Evolutionary conservation across 140 eudicot species (phyloP).

Genomic region (Senecio squalidus): DNA sequence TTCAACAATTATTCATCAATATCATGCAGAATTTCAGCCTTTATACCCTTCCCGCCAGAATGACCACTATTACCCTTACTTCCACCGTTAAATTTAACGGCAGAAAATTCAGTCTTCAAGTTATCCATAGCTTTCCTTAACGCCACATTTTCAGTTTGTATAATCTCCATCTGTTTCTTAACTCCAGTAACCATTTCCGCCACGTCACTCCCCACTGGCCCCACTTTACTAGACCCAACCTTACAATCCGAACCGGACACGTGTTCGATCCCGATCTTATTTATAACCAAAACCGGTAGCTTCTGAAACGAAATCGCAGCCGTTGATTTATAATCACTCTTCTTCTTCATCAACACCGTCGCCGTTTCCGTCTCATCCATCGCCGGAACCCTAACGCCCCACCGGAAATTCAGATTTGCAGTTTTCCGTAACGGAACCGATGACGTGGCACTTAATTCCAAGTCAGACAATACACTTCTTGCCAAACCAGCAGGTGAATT

Average conservation of each 20-base stretch:
- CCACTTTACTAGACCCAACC: constrained; percentile 16
- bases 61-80: constrained; percentile 15
- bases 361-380: constrained; percentile 20
- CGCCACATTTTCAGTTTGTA: constrained; percentile 59
- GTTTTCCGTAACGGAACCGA: constrained; percentile 42
- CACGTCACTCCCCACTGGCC: constrained; percentile 28
- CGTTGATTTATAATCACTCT: constrained; percentile 30
- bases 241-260: constrained; percentile 28
- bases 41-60: background rate
- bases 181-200: constrained; percentile 53
- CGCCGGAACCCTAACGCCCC: constrained; percentile 70
- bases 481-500: constrained; percentile 18
- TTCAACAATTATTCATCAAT: background rate
- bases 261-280: constrained; percentile 81
- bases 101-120: constrained; percentile 48
- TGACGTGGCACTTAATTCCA: constrained; percentile 57
- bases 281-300: constrained; percentile 46
- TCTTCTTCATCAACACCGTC: constrained; percentile 29
- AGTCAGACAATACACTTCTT: constrained; percentile 31
- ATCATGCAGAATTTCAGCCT: background rate
- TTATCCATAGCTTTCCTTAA: constrained; percentile 58
- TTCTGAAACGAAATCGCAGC: constrained; percentile 35
- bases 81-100: constrained; percentile 10
- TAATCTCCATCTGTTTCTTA: constrained; percentile 52
- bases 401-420: constrained; percentile 60